Base-by-base conservation (phyloP, 441 rosid genomes). In the Capsella rubella region DNA sequence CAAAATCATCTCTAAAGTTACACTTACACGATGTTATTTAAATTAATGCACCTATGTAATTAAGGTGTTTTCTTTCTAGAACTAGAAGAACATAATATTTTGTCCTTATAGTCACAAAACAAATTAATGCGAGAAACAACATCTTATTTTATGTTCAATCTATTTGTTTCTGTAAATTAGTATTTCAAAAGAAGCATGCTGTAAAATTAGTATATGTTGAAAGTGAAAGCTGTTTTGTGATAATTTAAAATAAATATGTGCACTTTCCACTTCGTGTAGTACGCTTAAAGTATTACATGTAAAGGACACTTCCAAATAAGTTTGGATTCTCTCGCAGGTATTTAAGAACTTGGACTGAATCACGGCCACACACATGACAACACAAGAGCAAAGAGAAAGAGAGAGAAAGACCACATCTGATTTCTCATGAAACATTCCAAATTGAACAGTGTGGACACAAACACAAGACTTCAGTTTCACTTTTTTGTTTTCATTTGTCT, bases 291-390 rank as follows among this genome's bases (percentile, higher is more conserved):
- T 50, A 21, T 8, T n/a, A 39, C 28, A n/a, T 28, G 9, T 6
- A 31, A 13, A 5, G 21, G 27, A 16, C 16, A 18, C 46, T 57
- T 69, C 9, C 34, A 69, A 43, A 4, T 49, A 21, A 6, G 29
- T 42, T 68, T 55, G 73, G 73, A 69, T 46, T 69, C 57, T 46
- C 46, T 69, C 34, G 56, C 25, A 58, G 47, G 11, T 46, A 58
- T 47, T 21, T 49, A 71, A 1, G 74, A 69, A 69, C 66, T 34
- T 69, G 74, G 74, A 69, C 74, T 58, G 66, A 58, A 69, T 69
- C 57, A 58, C 74, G 74, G 74, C 47, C 74, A 42, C 66, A 69
- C 49, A 42, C 75, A 71, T 37, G 16, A 58, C 29, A 58, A 39
- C 8, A 64, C 49, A 34, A 56, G 37, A 58, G 66, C 54, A 55